These are phyloP conservation scores for Isatis lusitanica DNA, from an alignment of 441 rosid species.

Conservation along the genomic window DNA sequence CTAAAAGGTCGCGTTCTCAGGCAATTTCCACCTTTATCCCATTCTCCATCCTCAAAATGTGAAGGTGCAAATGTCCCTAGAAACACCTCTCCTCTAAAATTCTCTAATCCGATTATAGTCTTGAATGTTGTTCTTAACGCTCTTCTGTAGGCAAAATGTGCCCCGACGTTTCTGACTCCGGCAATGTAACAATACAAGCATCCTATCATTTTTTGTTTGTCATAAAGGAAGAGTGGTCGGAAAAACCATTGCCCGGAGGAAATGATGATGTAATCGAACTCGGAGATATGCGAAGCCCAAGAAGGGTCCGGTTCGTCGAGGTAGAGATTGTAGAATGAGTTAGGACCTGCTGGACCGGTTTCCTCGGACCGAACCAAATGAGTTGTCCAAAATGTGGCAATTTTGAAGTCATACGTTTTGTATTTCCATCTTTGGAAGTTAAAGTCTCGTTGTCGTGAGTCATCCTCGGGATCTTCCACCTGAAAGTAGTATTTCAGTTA, in stretches of 20 bases:
- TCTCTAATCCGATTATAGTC: conserved; percentile 41
- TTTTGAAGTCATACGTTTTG: conserved; percentile 48
- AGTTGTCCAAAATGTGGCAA: conserved; percentile 51
- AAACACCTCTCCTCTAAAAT: conserved; percentile 51
- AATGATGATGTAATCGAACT: conserved; percentile 48
- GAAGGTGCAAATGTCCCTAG: conserved; percentile 70
- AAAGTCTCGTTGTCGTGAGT: conserved; percentile 48
- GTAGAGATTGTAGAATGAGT: conserved; percentile 53
- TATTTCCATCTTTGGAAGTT: conserved; percentile 56
- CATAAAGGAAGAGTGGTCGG: conserved; percentile 46
- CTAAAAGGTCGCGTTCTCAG: conserved; percentile 53
- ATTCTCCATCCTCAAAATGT: conserved; percentile 70
- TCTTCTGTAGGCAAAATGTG: conserved; percentile 57
- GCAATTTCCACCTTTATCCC: conserved; percentile 73
- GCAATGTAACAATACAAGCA: conserved; percentile 45
- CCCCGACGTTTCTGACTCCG: conserved; percentile 40
- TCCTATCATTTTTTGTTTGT: conserved; percentile 39
- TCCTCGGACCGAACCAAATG: conserved; percentile 48
- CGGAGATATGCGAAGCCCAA: conserved; percentile 48
- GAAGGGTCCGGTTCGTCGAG: conserved; percentile 48
- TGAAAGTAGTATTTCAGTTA: conserved; percentile 19
- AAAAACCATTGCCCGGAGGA: conserved; percentile 58
- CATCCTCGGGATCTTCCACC: conserved; percentile 63
- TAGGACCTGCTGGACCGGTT: conserved; percentile 41
- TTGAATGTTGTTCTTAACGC: conserved; percentile 63